phyloP scores from a whole-genome alignment of 208 protist genomes.

The Wallacemonas sp. region DNA sequence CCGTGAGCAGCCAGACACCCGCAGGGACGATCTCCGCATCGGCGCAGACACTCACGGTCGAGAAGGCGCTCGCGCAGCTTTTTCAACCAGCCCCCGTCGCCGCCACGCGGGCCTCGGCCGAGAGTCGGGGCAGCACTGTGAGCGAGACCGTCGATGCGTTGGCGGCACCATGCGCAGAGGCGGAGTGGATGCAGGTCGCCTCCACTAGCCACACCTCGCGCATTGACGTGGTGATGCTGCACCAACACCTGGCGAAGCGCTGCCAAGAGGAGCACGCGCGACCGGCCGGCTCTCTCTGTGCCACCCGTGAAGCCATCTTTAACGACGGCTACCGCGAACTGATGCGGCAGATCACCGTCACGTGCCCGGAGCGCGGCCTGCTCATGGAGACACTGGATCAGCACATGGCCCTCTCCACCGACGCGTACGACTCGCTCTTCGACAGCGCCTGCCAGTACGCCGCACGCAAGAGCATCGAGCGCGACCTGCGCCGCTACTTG shows the following conservation, averaged over 20 bases:
- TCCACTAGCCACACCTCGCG: conserved; percentile 57
- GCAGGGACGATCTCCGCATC: not conserved
- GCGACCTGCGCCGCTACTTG: conserved; percentile 66
- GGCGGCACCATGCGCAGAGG: conserved; percentile 2
- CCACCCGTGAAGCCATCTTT: conserved; percentile 78
- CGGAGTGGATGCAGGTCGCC: conserved; percentile 58
- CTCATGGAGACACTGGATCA: conserved; percentile 66
- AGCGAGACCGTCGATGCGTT: too few relatives aligned
- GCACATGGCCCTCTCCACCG: conserved; percentile 69
- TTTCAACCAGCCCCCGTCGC: conserved; percentile 41
- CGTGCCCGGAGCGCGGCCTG: conserved; percentile 86
- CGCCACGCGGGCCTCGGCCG: not conserved
- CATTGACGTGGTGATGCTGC: conserved; percentile 73
- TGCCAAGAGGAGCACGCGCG: conserved; percentile 66
- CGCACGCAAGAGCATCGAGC: conserved; percentile 87
- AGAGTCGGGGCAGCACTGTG: too few relatives aligned
- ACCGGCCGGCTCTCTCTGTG: conserved; percentile 63
- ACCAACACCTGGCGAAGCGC: conserved; percentile 70
- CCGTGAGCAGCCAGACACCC: not conserved
- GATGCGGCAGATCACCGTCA: conserved; percentile 83
- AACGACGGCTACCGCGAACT: conserved; percentile 79
- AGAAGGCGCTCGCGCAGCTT: conserved; percentile 36
- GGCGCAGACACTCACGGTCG: conserved; percentile 28
- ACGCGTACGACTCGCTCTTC: conserved; percentile 85
- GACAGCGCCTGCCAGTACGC: conserved; percentile 86